phyloP scores from a whole-genome alignment of 208 protist species.

The Naegleria lovaniensis region DNA sequence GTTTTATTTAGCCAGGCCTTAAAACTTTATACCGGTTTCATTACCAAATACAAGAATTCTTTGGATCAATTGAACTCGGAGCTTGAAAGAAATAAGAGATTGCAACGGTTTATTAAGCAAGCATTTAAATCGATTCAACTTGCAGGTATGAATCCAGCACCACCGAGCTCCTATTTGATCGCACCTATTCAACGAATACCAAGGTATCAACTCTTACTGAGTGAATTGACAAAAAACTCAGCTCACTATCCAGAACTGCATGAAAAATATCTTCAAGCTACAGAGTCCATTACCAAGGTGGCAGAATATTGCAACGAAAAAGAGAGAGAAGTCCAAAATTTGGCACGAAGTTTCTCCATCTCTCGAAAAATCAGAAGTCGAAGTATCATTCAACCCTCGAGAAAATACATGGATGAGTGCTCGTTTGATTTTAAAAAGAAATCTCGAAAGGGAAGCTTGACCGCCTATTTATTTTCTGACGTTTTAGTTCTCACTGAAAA shows the following conservation, averaged over 20 bases:
- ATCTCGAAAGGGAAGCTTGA: neutral
- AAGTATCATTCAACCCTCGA: neutral
- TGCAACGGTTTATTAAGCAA: neutral
- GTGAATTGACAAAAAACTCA: neutral
- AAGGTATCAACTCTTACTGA: neutral
- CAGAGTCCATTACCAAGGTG: neutral
- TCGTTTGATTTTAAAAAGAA: neutral
- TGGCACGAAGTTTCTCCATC: neutral
- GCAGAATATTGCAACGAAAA: neutral
- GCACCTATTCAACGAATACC: neutral
- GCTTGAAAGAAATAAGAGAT: neutral
- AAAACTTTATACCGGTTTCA: neutral
- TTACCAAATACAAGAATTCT: neutral
- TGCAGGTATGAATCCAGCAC: too few relatives aligned
- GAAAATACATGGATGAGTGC: neutral
- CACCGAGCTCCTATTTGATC: neutral
- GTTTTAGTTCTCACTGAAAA: neutral
- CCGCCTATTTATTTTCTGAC: neutral
- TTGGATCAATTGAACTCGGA: neutral
- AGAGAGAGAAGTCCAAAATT: neutral
- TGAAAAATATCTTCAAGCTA: neutral
- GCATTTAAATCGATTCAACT: neutral
- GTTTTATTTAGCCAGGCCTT: neutral
- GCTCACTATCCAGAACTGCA: neutral
- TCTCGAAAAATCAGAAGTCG: neutral